phyloP scores from a whole-genome alignment of 208 protist genomes.

The Crithidia brevicula region DNA sequence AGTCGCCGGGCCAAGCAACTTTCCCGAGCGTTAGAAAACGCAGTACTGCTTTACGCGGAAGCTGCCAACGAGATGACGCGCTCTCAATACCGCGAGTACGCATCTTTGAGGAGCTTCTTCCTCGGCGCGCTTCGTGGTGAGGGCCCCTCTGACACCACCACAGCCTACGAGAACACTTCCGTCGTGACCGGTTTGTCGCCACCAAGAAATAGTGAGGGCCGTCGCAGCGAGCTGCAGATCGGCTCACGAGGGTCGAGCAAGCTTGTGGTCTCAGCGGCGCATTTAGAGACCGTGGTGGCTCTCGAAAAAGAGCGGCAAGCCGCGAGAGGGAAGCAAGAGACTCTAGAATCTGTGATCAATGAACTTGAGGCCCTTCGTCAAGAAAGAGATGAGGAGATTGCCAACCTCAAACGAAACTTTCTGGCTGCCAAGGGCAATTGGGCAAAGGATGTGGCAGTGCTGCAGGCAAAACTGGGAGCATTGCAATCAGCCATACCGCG shows the following conservation, averaged over 20 bases:
- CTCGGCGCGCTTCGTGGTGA: conserved; percentile 53
- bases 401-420: conserved; percentile 54
- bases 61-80: conserved; percentile 34
- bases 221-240: background rate
- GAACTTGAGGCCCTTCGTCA: conserved; percentile 50
- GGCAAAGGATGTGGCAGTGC: conserved; percentile 53
- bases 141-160: background rate
- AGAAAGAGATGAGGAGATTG: conserved; percentile 64
- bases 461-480: conserved; percentile 59
- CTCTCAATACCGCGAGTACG: conserved; percentile 59
- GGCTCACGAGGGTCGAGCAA: background rate
- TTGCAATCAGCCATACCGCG: conserved; percentile 43
- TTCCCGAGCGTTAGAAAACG: conserved; percentile 38
- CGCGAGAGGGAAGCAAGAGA: conserved; percentile 44
- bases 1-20: conserved; percentile 43
- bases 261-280: conserved; percentile 52
- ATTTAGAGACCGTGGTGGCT: conserved; percentile 55
- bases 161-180: background rate
- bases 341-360: conserved; percentile 53
- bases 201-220: background rate
- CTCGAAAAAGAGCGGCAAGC: conserved; percentile 60
- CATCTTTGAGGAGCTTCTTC: conserved; percentile 41
- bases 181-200: background rate
- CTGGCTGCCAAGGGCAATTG: conserved; percentile 52
- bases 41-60: conserved; percentile 39